Conservation (phyloP, 1,284 basidiomycete genomes). For the Cystobasidium slooffiae region DNA sequence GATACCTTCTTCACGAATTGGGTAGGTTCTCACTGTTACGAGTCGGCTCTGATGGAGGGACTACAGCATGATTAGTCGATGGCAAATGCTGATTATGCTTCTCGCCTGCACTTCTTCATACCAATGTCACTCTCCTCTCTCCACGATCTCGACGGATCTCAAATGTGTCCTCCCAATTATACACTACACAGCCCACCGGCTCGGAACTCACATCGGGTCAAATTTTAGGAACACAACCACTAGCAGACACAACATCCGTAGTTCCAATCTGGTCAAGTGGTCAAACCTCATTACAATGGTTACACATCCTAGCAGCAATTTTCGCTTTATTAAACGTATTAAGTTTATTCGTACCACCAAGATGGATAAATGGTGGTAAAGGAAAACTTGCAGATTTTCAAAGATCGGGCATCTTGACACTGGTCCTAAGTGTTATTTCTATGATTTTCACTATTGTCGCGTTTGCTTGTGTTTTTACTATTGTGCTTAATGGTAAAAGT, state of each 20-base stretch:
- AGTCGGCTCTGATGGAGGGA: not conserved
- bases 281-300: constrained; percentile 11
- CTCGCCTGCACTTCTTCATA: too few relatives aligned
- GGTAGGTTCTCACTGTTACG: not conserved
- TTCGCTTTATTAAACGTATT: constrained; percentile 14
- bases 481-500: not conserved
- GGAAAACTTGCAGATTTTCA: constrained; percentile 28
- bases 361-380: constrained; percentile 36
- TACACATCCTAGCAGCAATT: constrained; percentile 38
- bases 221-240: constrained; percentile 28
- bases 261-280: constrained; percentile 17
- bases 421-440: constrained; percentile 13
- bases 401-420: constrained; percentile 37
- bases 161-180: too few relatives aligned
- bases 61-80: not conserved
- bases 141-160: too few relatives aligned
- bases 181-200: constrained; percentile 4
- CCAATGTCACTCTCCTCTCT: too few relatives aligned
- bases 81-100: too few relatives aligned
- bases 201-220: constrained; percentile 1
- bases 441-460: constrained; percentile 27
- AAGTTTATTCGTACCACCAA: constrained; percentile 25
- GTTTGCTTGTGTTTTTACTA: constrained; percentile 17
- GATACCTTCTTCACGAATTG: constrained; percentile 35
- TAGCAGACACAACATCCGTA: constrained; percentile 20